phyloP scores from a whole-genome alignment of 169 alveolate genomes.

The Plasmodium gallinaceum region DNA sequence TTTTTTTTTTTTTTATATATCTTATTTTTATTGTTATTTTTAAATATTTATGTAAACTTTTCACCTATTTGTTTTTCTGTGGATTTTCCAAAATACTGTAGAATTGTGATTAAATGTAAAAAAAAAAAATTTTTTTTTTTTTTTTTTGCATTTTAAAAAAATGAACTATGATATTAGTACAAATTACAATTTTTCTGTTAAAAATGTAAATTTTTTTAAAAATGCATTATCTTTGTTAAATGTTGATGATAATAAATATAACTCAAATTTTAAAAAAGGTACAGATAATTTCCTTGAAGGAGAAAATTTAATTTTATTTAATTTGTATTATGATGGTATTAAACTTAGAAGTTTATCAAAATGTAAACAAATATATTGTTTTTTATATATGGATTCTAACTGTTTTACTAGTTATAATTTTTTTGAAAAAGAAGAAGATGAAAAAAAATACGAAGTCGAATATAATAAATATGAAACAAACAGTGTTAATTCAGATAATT shows the following conservation, averaged over 20 bases:
- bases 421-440: not conserved
- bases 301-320: constrained; percentile 43
- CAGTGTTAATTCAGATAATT: constrained; percentile 52
- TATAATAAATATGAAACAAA: constrained; percentile 25
- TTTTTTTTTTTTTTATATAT: no score
- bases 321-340: constrained; percentile 46
- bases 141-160: not conserved
- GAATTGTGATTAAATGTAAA: not conserved
- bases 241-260: constrained; percentile 57
- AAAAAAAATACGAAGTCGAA: not conserved
- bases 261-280: not conserved
- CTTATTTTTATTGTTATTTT: no score
- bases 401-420: constrained; percentile 45
- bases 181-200: constrained; percentile 60
- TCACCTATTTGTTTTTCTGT: no score
- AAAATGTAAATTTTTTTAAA: constrained; percentile 59
- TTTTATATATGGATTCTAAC: constrained; percentile 54
- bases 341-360: constrained; percentile 66
- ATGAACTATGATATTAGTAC: constrained; percentile 31
- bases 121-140: no score
- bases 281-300: constrained; percentile 6
- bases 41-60: no score
- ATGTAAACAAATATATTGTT: constrained; percentile 71
- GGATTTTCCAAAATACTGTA: not conserved
- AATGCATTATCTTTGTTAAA: constrained; percentile 57